These are phyloP conservation scores for Aspergillus sp. DNA, from an alignment of 2,329 filamentous ascomycete genomes.

Conservation along the genomic window DNA sequence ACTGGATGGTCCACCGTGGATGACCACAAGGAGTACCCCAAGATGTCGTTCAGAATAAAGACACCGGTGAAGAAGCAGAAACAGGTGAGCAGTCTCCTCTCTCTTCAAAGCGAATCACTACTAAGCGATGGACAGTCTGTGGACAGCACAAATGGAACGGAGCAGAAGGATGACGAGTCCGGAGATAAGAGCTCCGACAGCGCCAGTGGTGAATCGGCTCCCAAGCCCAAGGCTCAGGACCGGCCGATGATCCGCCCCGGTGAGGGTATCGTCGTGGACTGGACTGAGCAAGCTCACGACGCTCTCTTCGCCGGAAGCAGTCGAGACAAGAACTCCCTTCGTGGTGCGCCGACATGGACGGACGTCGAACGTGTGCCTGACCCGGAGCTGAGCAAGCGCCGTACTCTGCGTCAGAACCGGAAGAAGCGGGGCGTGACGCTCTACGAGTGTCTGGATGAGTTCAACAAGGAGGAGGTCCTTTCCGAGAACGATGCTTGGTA, in stretches of 20 bases:
- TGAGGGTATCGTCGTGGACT: slow-evolving; percentile 86
- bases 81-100: slow-evolving; percentile 14
- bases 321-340: slow-evolving; percentile 51
- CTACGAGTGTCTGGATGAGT: slow-evolving; percentile 90
- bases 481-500: slow-evolving; percentile 98
- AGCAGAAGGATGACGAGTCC: slow-evolving; percentile 26
- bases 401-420: slow-evolving; percentile 64
- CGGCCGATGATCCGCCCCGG: slow-evolving; percentile 72
- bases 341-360: slow-evolving; percentile 62
- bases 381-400: slow-evolving; percentile 64
- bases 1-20: slow-evolving; percentile 68
- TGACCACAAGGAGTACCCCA: slow-evolving; percentile 60
- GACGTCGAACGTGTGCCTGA: slow-evolving; percentile 57
- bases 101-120: not conserved
- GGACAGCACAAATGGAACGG: slow-evolving; percentile 18
- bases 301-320: slow-evolving; percentile 61
- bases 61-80: slow-evolving; percentile 17
- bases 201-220: slow-evolving; percentile 24
- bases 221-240: slow-evolving; percentile 38
- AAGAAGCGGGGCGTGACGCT: slow-evolving; percentile 76
- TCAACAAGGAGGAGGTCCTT: slow-evolving; percentile 87
- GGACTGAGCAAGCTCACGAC: slow-evolving; percentile 70
- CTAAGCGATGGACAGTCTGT: not conserved
- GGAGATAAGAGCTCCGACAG: slow-evolving; percentile 23
- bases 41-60: slow-evolving; percentile 51